A percentile compares a stretch with the other conserved stretches of the same genome.
phyloP scores from a whole-genome alignment of 768 basidiomycete genomes.

The Mycena olivaceomarginata region DNA sequence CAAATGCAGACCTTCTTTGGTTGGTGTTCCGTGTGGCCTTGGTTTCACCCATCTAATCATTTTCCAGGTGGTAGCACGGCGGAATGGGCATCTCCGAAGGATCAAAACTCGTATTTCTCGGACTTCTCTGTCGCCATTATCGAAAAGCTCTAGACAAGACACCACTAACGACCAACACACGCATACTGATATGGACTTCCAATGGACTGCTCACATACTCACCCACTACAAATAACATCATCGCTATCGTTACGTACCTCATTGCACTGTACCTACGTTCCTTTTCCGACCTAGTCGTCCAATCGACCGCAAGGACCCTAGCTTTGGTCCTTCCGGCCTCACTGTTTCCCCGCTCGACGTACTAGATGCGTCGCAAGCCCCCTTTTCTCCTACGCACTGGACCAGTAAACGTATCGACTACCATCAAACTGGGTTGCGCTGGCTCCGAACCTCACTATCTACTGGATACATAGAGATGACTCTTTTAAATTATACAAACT shows the following conservation, averaged over 20 bases:
- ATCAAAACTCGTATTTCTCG: conserved; percentile 79
- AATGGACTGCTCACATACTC: conserved; percentile 1
- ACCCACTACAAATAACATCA: conserved; percentile 17
- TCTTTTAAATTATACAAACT: not conserved
- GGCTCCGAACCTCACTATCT: conserved; percentile 7
- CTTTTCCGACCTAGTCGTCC: conserved; percentile 12
- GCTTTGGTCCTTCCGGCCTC: conserved; percentile 16
- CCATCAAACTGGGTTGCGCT: conserved; percentile 37
- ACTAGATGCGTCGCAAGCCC: conserved; percentile 11
- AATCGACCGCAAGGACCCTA: conserved; percentile 19
- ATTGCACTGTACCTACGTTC: conserved; percentile 10
- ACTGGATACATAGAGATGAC: not conserved
- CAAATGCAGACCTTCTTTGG: conserved; percentile 59
- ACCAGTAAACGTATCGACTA: conserved; percentile 35
- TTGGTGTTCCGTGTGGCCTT: conserved; percentile 31
- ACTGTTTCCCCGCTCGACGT: conserved; percentile 3
- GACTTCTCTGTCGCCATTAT: conserved; percentile 82
- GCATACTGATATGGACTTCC: not conserved
- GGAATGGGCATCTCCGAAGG: conserved; percentile 75
- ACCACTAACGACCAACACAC: conserved; percentile 35
- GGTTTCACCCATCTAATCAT: conserved; percentile 19
- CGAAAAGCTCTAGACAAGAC: conserved; percentile 59
- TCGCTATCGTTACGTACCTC: conserved; percentile 16
- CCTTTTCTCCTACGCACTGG: conserved; percentile 26
- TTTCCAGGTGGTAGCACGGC: conserved; percentile 56